Percentiles rank a stretch among this genome's conserved stretches.
Evolutionary conservation across 2,329 filamentous ascomycete genomes (phyloP).

Genomic region (Rosellinia necatrix): DNA sequence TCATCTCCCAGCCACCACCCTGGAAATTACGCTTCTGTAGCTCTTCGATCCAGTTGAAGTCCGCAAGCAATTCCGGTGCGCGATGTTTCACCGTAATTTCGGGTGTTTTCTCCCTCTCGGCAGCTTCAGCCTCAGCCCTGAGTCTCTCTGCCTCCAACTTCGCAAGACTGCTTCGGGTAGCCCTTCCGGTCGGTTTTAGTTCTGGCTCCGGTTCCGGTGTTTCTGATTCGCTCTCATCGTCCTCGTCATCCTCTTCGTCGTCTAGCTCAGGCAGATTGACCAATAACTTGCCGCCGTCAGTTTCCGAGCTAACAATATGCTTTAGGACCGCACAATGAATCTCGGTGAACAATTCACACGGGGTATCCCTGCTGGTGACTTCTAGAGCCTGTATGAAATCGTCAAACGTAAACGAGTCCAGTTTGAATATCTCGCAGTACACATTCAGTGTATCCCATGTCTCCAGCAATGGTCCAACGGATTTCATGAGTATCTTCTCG

Average conservation of each 20-base stretch:
- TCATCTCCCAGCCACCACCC: constrained; percentile 88
- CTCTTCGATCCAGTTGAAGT: constrained; percentile 84
- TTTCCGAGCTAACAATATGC: constrained; percentile 76
- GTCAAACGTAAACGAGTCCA: constrained; percentile 98
- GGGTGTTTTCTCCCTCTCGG: constrained; percentile 52
- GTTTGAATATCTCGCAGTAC: constrained; percentile 91
- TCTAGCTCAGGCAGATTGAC: constrained; percentile 78
- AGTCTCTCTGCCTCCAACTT: constrained; percentile 77
- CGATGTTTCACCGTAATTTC: constrained; percentile 62
- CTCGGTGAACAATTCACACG: constrained; percentile 86
- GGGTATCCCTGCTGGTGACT: constrained; percentile 72
- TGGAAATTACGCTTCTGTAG: constrained; percentile 82
- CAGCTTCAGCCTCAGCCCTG: constrained; percentile 62
- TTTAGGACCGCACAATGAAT: constrained; percentile 91
- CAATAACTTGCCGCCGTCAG: constrained; percentile 77
- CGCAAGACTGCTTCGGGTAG: constrained; percentile 83
- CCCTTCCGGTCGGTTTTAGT: constrained; percentile 67
- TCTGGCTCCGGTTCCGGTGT: constrained; percentile 73
- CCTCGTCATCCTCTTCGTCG: constrained; percentile 67
- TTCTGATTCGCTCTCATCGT: constrained; percentile 56
- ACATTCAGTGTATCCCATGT: constrained; percentile 98
- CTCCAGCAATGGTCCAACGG: constrained; percentile 83
- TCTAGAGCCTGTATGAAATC: constrained; percentile 90
- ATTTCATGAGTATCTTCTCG: constrained; percentile 76
- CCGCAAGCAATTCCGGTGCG: constrained; percentile 74